Conservation (phyloP, 2,329 filamentous ascomycete species). For the Rhynchosporium agropyri region DNA sequence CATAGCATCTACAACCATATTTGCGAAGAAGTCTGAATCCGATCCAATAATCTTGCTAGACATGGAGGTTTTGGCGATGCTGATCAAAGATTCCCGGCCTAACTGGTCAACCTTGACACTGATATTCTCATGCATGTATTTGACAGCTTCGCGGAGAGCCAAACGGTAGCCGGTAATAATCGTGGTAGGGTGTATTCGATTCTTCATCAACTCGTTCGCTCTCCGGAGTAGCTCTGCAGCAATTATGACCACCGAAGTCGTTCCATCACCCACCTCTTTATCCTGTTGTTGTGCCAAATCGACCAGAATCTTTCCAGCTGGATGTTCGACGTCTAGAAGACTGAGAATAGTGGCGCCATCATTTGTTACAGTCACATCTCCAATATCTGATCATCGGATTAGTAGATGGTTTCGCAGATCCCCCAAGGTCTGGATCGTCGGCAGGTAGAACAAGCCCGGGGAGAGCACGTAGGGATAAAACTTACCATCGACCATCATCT, state of each 20-base stretch:
- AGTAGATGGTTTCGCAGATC: background rate
- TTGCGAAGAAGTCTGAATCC: slow-evolving; percentile 94
- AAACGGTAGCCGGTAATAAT: slow-evolving; percentile 98
- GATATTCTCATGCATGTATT: slow-evolving; percentile 99
- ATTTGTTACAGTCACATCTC: slow-evolving; percentile 96
- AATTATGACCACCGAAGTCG: slow-evolving; percentile 96
- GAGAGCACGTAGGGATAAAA: background rate
- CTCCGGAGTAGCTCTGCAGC: slow-evolving; percentile 91
- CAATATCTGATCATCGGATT: slow-evolving; percentile 46
- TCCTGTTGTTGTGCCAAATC: slow-evolving; percentile 98
- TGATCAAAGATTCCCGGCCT: slow-evolving; percentile 86
- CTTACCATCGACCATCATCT: slow-evolving; percentile 95
- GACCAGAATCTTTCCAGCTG: slow-evolving; percentile 96
- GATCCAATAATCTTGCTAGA: slow-evolving; percentile 97
- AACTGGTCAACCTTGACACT: slow-evolving; percentile 93
- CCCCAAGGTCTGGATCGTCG: too few species aligned
- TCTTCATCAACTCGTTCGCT: slow-evolving; percentile 98
- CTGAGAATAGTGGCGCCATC: slow-evolving; percentile 96
- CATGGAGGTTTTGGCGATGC: slow-evolving; percentile 98
- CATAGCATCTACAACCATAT: slow-evolving; percentile 97
- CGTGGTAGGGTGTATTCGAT: slow-evolving; percentile 98
- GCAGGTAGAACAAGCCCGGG: too few species aligned
- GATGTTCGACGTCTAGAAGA: slow-evolving; percentile 95
- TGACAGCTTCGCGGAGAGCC: slow-evolving; percentile 91
- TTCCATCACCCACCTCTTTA: slow-evolving; percentile 98